phyloP scores from a whole-genome alignment of 2,329 filamentous ascomycete genomes.

The Aspergillus felis region DNA sequence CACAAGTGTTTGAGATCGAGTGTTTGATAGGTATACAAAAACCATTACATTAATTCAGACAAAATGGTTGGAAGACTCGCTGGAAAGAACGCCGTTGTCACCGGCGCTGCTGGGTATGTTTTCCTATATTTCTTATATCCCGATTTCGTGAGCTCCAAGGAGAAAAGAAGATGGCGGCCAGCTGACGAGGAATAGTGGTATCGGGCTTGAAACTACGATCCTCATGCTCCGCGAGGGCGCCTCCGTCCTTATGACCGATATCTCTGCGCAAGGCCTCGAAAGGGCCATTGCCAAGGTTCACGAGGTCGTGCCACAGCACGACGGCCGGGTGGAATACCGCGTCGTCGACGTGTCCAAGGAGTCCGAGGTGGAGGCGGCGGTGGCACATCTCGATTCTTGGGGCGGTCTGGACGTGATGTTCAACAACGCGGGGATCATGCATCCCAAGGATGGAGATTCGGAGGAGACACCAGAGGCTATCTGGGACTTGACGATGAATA shows the following conservation, averaged over 20 bases:
- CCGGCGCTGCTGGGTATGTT: constrained; percentile 77
- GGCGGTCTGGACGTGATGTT: constrained; percentile 89
- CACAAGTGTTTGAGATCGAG: too few relatives aligned
- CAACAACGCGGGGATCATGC: constrained; percentile 98
- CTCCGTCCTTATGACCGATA: constrained; percentile 78
- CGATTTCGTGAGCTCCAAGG: too few relatives aligned
- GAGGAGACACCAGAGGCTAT: constrained; percentile 82
- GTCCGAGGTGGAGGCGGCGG: constrained; percentile 67
- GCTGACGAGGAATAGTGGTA: constrained; percentile 54
- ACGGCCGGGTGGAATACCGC: constrained; percentile 20
- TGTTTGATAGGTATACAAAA: background rate
- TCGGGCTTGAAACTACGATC: constrained; percentile 86
- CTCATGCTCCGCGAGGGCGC: constrained; percentile 88
- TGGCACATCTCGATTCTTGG: constrained; percentile 74
- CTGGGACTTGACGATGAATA: constrained; percentile 89
- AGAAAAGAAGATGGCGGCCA: background rate
- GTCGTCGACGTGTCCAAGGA: constrained; percentile 76
- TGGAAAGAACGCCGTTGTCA: constrained; percentile 71
- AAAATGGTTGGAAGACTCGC: constrained; percentile 46
- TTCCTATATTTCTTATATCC: background rate
- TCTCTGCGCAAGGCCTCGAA: constrained; percentile 72
- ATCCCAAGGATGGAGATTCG: constrained; percentile 74
- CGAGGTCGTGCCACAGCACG: constrained; percentile 57
- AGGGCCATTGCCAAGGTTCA: constrained; percentile 72
- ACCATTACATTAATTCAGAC: background rate